These are phyloP conservation scores for Priceomyces medius DNA, from an alignment of 805 yeast species.

Conservation along the genomic window DNA sequence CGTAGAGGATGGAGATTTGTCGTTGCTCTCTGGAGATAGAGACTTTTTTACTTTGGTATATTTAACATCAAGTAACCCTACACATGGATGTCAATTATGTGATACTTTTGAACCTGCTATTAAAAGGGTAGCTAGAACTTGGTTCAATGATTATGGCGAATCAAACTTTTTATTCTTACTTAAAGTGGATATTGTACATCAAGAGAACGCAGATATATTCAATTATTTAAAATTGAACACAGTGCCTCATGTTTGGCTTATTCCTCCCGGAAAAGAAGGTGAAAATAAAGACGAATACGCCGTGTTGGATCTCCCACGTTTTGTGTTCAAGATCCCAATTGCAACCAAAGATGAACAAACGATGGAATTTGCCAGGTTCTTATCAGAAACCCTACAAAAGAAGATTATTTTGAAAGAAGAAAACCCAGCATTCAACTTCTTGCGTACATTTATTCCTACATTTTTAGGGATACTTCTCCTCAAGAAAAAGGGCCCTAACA, in stretches of 20 bases:
- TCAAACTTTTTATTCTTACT: constrained; percentile 45
- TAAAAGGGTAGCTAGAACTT: constrained; percentile 41
- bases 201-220: constrained; percentile 41
- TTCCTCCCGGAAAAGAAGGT: constrained; percentile 46
- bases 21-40: constrained; percentile 45
- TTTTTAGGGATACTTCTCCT: constrained; percentile 45
- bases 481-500: constrained; percentile 45
- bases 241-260: constrained; percentile 68
- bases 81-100: constrained; percentile 51
- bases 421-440: constrained; percentile 41
- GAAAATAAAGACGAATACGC: constrained; percentile 19
- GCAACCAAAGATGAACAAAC: constrained; percentile 35
- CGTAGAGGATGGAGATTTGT: constrained; percentile 41
- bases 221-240: constrained; percentile 42
- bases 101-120: constrained; percentile 40
- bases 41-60: constrained; percentile 51
- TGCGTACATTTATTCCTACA: constrained; percentile 45
- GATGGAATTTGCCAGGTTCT: constrained; percentile 52
- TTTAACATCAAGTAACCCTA: constrained; percentile 49
- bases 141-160: constrained; percentile 43
- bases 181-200: constrained; percentile 48
- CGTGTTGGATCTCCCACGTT: constrained; percentile 28
- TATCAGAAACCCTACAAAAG: constrained; percentile 46
- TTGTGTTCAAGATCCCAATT: constrained; percentile 37
- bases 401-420: constrained; percentile 42